phyloP scores from a whole-genome alignment of 202 grass and related monocot genomes.

The Cymbopogon flexuosus region DNA sequence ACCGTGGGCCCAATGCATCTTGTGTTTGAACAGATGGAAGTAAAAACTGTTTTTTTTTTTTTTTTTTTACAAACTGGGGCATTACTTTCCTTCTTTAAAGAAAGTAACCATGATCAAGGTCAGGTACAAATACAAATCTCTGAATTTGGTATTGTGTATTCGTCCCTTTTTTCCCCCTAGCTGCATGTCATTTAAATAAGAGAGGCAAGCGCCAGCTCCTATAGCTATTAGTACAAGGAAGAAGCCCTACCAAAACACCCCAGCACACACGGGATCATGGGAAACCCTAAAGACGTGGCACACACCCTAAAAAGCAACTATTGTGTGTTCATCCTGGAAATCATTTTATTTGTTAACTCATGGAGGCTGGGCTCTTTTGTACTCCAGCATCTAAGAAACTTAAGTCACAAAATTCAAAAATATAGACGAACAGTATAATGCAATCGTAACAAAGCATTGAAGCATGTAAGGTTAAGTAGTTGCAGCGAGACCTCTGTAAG shows the following conservation, averaged over 20 bases:
- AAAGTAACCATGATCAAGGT: neutral
- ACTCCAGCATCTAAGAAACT: neutral
- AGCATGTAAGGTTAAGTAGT: neutral
- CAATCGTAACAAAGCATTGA: conserved; percentile 2
- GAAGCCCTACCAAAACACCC: neutral
- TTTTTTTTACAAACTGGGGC: neutral
- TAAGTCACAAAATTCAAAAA: neutral
- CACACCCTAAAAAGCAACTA: neutral
- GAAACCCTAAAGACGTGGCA: neutral
- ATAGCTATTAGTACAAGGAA: neutral
- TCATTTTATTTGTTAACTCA: neutral
- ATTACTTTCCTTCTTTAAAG: neutral
- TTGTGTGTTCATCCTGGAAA: neutral
- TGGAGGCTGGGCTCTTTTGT: neutral
- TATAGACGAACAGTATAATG: neutral
- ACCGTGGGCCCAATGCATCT: neutral
- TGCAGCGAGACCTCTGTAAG: conserved; percentile 36
- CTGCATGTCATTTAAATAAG: neutral
- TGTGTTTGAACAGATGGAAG: neutral
- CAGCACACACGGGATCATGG: neutral
- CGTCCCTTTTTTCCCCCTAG: neutral
- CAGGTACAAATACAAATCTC: neutral
- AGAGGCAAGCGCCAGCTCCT: neutral
- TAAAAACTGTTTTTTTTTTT: neutral
- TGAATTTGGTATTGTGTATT: neutral